These are phyloP conservation scores for Syzygium malaccense DNA, from an alignment of 441 rosid genomes.

Conservation along the genomic window DNA sequence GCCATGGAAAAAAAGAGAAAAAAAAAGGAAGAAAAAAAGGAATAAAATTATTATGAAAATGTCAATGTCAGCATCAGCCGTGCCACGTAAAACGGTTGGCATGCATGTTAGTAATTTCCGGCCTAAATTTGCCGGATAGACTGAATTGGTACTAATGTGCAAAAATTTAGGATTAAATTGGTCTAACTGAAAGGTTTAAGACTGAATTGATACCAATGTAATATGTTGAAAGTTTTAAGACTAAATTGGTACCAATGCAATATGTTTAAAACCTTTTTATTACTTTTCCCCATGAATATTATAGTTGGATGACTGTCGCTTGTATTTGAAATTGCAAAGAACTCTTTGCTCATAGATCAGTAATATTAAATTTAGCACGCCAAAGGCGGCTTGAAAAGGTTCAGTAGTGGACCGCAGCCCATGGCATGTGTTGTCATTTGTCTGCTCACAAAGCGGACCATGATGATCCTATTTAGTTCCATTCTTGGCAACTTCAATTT, in stretches of 20 bases:
- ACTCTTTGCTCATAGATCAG: background rate
- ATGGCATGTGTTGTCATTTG: background rate
- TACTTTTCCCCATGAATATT: background rate
- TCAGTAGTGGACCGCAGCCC: background rate
- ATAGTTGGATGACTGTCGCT: background rate
- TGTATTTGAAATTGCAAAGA: background rate
- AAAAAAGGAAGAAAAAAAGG: rapidly evolving
- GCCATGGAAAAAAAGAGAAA: background rate
- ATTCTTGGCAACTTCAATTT: background rate
- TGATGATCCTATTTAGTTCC: background rate
- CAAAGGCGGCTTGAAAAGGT: background rate
- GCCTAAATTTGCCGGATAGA: rapidly evolving
- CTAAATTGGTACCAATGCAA: background rate
- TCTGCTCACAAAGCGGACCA: background rate
- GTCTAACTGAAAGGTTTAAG: background rate
- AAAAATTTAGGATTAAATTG: background rate
- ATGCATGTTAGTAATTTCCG: background rate
- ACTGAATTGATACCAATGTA: no score
- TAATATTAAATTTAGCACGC: background rate
- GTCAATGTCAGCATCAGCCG: rapidly evolving
- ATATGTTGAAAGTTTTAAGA: no score
- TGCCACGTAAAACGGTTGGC: rapidly evolving
- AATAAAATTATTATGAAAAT: background rate
- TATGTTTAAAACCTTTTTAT: background rate
- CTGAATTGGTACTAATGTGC: rapidly evolving